These are phyloP conservation scores for Mortierella sp. DNA, from an alignment of 371 early-diverging fungal genomes.

Conservation along the genomic window DNA sequence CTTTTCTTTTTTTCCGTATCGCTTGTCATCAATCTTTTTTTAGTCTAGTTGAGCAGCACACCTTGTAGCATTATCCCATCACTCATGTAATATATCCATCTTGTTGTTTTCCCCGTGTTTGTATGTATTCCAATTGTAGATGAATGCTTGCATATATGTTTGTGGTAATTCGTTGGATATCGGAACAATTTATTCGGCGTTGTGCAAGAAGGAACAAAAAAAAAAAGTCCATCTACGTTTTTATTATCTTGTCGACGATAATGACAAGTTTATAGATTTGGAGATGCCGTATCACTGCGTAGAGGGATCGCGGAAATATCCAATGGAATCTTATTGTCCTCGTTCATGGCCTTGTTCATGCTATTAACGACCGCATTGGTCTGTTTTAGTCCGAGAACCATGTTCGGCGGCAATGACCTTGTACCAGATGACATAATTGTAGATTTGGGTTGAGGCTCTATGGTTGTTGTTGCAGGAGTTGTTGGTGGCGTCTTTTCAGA, in stretches of 20 bases:
- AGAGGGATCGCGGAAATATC: neutral
- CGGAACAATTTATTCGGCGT: too few relatives aligned
- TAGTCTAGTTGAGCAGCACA: too few relatives aligned
- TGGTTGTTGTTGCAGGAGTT: neutral
- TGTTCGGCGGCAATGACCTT: neutral
- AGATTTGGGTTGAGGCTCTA: neutral
- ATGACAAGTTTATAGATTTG: too few relatives aligned
- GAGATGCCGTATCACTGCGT: neutral
- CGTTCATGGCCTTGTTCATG: neutral
- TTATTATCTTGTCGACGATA: too few relatives aligned
- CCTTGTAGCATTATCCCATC: too few relatives aligned
- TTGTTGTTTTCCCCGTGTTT: too few relatives aligned
- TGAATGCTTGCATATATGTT: too few relatives aligned
- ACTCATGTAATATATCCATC: too few relatives aligned
- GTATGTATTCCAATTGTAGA: too few relatives aligned
- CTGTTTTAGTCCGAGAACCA: conserved; percentile 7
- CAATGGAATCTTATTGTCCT: neutral
- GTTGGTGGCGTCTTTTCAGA: neutral
- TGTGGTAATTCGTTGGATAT: too few relatives aligned
- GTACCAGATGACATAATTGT: neutral
- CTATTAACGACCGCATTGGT: neutral
- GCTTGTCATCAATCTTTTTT: neutral
- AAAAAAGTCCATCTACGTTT: too few relatives aligned
- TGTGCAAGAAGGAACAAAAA: neutral
- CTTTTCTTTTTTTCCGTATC: neutral